These are phyloP conservation scores for Arthrobotrys conoides DNA, from an alignment of 2,329 filamentous ascomycete species.

Conservation along the genomic window DNA sequence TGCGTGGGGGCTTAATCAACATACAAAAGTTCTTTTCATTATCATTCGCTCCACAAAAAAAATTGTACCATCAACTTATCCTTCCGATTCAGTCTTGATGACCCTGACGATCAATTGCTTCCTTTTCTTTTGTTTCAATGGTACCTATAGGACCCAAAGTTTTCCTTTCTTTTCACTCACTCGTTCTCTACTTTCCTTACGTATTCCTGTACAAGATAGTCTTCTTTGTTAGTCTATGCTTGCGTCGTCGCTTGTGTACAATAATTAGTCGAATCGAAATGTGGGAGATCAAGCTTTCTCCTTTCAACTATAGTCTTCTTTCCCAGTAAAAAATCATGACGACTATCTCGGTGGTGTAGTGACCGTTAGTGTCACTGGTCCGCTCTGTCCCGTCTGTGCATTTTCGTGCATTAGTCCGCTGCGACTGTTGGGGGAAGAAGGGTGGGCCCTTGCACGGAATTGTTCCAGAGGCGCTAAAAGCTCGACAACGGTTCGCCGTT, in stretches of 20 bases:
- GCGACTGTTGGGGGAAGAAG: slow-evolving; percentile 9
- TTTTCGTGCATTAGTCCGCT: slow-evolving; percentile 19
- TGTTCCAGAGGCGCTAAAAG: slow-evolving; percentile 43
- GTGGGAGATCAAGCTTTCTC: slow-evolving; percentile 5
- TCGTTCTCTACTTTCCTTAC: neutral
- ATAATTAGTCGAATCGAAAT: slow-evolving; percentile 25
- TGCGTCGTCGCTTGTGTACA: slow-evolving; percentile 5
- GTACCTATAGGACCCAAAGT: neutral
- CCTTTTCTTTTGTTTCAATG: neutral
- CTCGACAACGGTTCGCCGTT: slow-evolving; percentile 51
- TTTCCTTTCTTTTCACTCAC: neutral
- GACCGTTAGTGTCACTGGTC: slow-evolving; percentile 19
- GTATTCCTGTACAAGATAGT: slow-evolving; percentile 8
- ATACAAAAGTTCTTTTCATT: slow-evolving; percentile 31
- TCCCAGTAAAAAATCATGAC: neutral
- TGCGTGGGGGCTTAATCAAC: slow-evolving; percentile 30
- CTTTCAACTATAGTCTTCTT: neutral
- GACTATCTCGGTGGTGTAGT: slow-evolving; percentile 20
- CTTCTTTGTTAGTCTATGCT: neutral
- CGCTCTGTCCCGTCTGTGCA: slow-evolving; percentile 45
- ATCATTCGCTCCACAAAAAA: slow-evolving; percentile 15
- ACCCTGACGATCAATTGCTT: slow-evolving; percentile 23
- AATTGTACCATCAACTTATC: slow-evolving; percentile 18
- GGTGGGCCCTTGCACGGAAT: slow-evolving; percentile 29
- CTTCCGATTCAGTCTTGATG: slow-evolving; percentile 21